Conservation (phyloP, 2,329 filamentous ascomycete species). For the Domatiomyces catenatus region DNA sequence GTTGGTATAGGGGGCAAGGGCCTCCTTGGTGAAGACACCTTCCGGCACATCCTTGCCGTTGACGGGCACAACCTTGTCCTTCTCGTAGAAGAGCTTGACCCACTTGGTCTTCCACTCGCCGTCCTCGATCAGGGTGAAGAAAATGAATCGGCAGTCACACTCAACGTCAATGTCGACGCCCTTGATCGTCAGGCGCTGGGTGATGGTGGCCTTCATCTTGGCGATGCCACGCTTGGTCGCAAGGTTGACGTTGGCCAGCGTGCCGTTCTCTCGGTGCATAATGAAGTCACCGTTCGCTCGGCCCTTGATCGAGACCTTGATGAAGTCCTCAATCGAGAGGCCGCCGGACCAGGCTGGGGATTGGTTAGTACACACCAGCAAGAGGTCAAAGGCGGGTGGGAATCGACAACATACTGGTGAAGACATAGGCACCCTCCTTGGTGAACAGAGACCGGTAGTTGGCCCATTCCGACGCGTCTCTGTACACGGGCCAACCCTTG, state of each 20-base stretch:
- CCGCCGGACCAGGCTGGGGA: conserved; percentile 33
- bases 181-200: conserved; percentile 31
- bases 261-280: conserved; percentile 41
- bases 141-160: conserved; percentile 37
- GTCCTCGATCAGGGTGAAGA: conserved; percentile 27
- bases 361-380: conserved; percentile 2
- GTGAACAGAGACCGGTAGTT: conserved; percentile 37
- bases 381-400: too few relatives aligned
- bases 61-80: conserved; percentile 35
- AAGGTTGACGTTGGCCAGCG: conserved; percentile 30
- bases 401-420: conserved; percentile 38
- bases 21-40: conserved; percentile 22
- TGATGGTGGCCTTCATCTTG: conserved; percentile 42
- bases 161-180: conserved; percentile 33
- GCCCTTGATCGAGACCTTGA: conserved; percentile 35
- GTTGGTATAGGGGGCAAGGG: conserved; percentile 28
- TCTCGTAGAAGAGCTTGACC: conserved; percentile 38
- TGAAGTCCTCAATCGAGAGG: conserved; percentile 32
- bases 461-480: conserved; percentile 39
- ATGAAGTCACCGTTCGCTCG: conserved; percentile 40
- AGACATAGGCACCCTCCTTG: conserved; percentile 31
- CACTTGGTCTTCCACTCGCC: conserved; percentile 31
- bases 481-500: conserved; percentile 40
- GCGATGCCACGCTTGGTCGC: conserved; percentile 30
- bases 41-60: conserved; percentile 27